A percentile compares a stretch with the other conserved stretches of the same genome.
These are phyloP conservation scores for Paecilomyces variotii DNA, from an alignment of 2,329 filamentous ascomycete species.

Conservation along the genomic window DNA sequence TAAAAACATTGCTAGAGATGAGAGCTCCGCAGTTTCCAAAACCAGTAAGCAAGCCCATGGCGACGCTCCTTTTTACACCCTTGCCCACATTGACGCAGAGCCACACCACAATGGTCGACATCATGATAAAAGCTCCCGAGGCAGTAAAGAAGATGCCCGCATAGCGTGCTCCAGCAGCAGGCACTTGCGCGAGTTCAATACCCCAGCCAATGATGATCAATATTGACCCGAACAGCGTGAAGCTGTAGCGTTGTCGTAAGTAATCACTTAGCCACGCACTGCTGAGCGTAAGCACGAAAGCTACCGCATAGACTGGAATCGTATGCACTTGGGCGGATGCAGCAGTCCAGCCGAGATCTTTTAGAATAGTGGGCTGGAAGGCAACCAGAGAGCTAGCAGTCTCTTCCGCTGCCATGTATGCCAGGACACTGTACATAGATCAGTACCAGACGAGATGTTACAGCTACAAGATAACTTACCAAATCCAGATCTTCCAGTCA, in stretches of 20 bases:
- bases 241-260: constrained; percentile 16
- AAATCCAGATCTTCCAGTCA: constrained; percentile 18
- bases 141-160: constrained; percentile 20
- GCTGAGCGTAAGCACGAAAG: constrained; percentile 18
- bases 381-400: constrained; percentile 17
- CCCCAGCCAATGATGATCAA: constrained; percentile 19
- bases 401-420: constrained; percentile 17
- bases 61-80: constrained; percentile 33
- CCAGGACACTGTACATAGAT: constrained; percentile 10
- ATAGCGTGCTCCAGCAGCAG: constrained; percentile 10
- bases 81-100: constrained; percentile 35
- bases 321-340: constrained; percentile 23
- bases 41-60: constrained; percentile 34
- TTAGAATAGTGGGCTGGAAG: constrained; percentile 27
- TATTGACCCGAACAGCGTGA: constrained; percentile 18
- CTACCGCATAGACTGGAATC: constrained; percentile 24
- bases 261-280: constrained; percentile 13
- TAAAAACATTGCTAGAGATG: constrained; percentile 35
- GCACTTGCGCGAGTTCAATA: constrained; percentile 13
- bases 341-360: constrained; percentile 23
- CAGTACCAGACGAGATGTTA: constrained; percentile 1
- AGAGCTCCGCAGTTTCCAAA: constrained; percentile 41
- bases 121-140: constrained; percentile 17
- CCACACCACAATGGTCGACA: constrained; percentile 29
- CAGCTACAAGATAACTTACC: constrained; percentile 10